phyloP scores from a whole-genome alignment of 768 basidiomycete species.

The Boletales sp. region DNA sequence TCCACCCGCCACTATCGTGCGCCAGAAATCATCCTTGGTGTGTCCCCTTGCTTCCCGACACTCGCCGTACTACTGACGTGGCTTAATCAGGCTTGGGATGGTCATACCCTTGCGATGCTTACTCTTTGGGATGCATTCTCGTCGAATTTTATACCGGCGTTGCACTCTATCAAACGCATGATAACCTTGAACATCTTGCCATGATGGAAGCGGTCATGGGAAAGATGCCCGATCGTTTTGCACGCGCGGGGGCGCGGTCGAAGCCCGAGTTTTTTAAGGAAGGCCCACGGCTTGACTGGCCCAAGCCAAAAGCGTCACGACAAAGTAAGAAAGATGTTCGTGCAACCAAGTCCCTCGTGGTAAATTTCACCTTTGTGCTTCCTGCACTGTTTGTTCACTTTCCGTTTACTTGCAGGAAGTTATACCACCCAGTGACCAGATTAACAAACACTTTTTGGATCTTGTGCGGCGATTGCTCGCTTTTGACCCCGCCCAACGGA shows the following conservation, averaged over 20 bases:
- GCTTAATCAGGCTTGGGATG: constrained; percentile 79
- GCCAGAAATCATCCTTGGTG: constrained; percentile 97
- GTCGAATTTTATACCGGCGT: constrained; percentile 98
- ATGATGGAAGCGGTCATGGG: constrained; percentile 99
- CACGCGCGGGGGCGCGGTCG: constrained; percentile 65
- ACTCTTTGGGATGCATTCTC: constrained; percentile 96
- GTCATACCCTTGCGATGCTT: constrained; percentile 98
- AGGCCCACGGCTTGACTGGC: constrained; percentile 84
- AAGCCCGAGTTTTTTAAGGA: constrained; percentile 96
- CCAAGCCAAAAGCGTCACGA: constrained; percentile 80
- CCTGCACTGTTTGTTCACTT: constrained; percentile 1
- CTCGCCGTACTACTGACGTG: constrained; percentile 14
- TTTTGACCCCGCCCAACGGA: constrained; percentile 86
- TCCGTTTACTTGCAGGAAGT: constrained; percentile 56
- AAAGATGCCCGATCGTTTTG: constrained; percentile 89
- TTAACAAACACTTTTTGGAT: constrained; percentile 81
- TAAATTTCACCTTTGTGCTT: constrained; percentile 35
- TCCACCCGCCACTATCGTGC: constrained; percentile 98
- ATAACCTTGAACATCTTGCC: constrained; percentile 97
- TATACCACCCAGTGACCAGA: constrained; percentile 69
- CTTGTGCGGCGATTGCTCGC: constrained; percentile 83
- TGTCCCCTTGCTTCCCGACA: constrained; percentile 24
- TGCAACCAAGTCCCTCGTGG: constrained; percentile 73
- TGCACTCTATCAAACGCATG: constrained; percentile 98
- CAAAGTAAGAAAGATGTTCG: constrained; percentile 95